A percentile compares a stretch with the other conserved stretches of the same genome.
Evolutionary conservation across 2,329 filamentous ascomycete species (phyloP).

Genomic region (Pseudocercospora fijiensis): DNA sequence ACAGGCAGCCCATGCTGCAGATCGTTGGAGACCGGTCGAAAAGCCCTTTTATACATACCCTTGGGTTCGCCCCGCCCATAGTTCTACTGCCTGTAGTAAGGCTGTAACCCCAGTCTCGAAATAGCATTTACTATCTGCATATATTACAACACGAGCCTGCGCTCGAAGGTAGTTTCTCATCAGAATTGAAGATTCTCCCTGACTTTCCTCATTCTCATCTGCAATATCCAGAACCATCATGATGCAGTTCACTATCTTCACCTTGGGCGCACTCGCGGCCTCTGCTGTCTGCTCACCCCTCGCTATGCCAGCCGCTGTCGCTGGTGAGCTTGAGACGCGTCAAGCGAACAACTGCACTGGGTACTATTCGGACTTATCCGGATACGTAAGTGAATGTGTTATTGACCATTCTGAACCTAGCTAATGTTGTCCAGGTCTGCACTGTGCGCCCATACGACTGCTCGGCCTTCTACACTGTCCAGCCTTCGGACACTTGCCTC

Average conservation of each 20-base stretch:
- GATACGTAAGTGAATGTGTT: conserved; percentile 17
- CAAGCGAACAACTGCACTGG: conserved; percentile 25
- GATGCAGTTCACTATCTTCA: conserved; percentile 26
- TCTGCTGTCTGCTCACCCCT: conserved; percentile 20
- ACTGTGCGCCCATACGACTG: conserved; percentile 28
- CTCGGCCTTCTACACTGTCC: conserved; percentile 32
- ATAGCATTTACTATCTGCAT: conserved; percentile 11
- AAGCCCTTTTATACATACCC: too few relatives aligned
- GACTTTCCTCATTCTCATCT: background rate
- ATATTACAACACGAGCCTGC: background rate
- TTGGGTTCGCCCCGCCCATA: too few relatives aligned
- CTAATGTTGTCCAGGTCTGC: conserved; percentile 19
- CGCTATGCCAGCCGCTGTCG: conserved; percentile 20
- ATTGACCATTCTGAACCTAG: background rate
- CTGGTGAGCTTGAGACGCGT: conserved; percentile 19
- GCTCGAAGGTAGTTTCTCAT: background rate
- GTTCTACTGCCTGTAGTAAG: background rate
- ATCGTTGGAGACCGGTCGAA: conserved; percentile 15
- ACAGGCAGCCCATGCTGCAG: conserved; percentile 22
- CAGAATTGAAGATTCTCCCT: background rate
- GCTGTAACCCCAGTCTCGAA: background rate
- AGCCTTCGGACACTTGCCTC: conserved; percentile 36
- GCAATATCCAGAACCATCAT: conserved; percentile 2
- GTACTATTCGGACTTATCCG: conserved; percentile 25
- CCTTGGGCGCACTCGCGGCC: conserved; percentile 22